These are phyloP conservation scores for Primulina huaijiensis DNA, from an alignment of 257 asterid species.

Conservation along the genomic window DNA sequence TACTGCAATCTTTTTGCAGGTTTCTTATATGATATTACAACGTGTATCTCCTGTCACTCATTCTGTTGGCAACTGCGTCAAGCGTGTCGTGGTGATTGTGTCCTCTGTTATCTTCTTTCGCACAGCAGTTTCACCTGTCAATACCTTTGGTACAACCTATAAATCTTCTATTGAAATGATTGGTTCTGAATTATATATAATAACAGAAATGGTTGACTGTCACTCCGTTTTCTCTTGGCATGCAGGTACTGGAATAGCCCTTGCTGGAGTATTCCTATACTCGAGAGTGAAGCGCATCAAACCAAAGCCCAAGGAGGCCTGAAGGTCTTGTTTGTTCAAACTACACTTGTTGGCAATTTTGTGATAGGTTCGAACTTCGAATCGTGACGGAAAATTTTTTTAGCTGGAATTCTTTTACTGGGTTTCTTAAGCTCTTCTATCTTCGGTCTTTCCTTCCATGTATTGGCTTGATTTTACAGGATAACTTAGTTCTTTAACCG, in stretches of 20 bases:
- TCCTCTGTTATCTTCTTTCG: slow-evolving; percentile 86
- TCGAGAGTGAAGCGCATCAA: slow-evolving; percentile 77
- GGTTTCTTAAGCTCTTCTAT: background rate
- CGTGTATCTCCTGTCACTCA: slow-evolving; percentile 95
- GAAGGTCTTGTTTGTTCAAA: slow-evolving; percentile 23
- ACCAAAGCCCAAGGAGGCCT: slow-evolving; percentile 61
- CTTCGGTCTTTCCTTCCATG: background rate
- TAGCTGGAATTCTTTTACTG: slow-evolving; percentile 16
- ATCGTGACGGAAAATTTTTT: background rate
- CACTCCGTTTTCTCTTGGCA: slow-evolving; percentile 1
- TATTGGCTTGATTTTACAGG: slow-evolving; percentile 7
- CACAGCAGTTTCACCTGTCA: slow-evolving; percentile 70
- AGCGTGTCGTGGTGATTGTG: slow-evolving; percentile 90
- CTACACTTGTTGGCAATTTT: slow-evolving; percentile 35
- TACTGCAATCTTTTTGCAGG: slow-evolving; percentile 42
- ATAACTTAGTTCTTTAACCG: background rate
- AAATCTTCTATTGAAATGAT: background rate
- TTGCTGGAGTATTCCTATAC: slow-evolving; percentile 86
- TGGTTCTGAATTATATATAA: background rate
- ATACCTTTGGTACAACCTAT: slow-evolving; percentile 55
- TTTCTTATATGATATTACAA: slow-evolving; percentile 87
- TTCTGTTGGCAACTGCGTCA: slow-evolving; percentile 88
- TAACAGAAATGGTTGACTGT: background rate
- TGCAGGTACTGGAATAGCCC: slow-evolving; percentile 85
- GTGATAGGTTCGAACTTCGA: slow-evolving; percentile 30